Conservation (phyloP, 371 early-diverging fungal genomes). For the Mucor circinelloides region DNA sequence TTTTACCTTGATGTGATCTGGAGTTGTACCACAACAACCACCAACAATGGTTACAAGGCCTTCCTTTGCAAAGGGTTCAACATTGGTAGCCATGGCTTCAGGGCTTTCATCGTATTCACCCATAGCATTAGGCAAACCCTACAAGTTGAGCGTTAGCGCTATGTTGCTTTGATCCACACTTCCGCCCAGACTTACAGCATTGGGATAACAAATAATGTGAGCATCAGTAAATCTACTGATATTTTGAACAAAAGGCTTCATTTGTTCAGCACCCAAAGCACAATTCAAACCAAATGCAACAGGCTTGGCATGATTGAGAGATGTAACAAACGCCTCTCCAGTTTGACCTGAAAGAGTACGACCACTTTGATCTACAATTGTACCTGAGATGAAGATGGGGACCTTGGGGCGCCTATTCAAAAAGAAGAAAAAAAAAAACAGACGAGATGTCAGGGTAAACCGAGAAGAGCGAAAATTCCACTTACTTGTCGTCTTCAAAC, state of each 20-base stretch:
- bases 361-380: slow-evolving; percentile 96
- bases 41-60: slow-evolving; percentile 93
- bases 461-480: neutral
- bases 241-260: slow-evolving; percentile 92
- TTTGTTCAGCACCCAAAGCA: slow-evolving; percentile 92
- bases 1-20: slow-evolving; percentile 80
- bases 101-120: slow-evolving; percentile 91
- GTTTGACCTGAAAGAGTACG: slow-evolving; percentile 96
- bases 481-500: slow-evolving; percentile 71
- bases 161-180: neutral
- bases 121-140: slow-evolving; percentile 86
- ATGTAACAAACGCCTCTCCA: slow-evolving; percentile 92
- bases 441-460: neutral
- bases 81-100: slow-evolving; percentile 80
- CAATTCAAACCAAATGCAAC: slow-evolving; percentile 94
- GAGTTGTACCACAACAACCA: slow-evolving; percentile 96
- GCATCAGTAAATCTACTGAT: slow-evolving; percentile 81
- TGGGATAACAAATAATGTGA: slow-evolving; percentile 92
- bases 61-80: slow-evolving; percentile 84
- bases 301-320: slow-evolving; percentile 78
- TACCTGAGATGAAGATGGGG: slow-evolving; percentile 92
- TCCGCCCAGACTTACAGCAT: slow-evolving; percentile 65
- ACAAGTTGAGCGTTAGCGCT: neutral
- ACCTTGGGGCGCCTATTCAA: slow-evolving; percentile 63
- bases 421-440: neutral